Conservation (phyloP, 768 basidiomycete species). For the Udeniomyces megalosporus region DNA sequence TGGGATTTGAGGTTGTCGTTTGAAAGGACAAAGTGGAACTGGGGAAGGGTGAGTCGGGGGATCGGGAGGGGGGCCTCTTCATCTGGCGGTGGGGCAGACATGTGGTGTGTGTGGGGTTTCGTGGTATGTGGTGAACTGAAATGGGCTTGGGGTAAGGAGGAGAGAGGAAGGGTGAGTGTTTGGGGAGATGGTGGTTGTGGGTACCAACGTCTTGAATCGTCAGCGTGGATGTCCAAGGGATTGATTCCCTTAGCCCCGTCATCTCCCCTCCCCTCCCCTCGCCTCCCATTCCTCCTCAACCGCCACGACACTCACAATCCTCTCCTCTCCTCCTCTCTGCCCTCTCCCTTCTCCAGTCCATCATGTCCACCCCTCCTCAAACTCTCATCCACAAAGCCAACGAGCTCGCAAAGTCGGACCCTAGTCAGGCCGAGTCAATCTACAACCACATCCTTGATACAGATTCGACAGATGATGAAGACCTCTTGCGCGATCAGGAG, state of each 20-base stretch:
- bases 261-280: no score
- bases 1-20: constrained; percentile 44
- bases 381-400: constrained; percentile 37
- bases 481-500: constrained; percentile 63
- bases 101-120: background rate
- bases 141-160: background rate
- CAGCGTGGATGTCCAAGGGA: background rate
- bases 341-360: background rate
- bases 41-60: constrained; percentile 67
- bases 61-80: constrained; percentile 68
- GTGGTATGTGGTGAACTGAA: background rate
- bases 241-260: background rate
- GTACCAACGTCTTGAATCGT: background rate
- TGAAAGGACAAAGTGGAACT: constrained; percentile 59
- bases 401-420: constrained; percentile 35
- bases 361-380: no score
- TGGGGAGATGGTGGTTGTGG: background rate
- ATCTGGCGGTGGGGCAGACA: constrained; percentile 39
- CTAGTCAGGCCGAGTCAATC: constrained; percentile 50
- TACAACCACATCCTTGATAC: constrained; percentile 45
- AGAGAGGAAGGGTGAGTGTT: background rate
- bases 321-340: no score
- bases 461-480: constrained; percentile 34
- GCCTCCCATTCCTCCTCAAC: no score
- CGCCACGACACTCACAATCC: background rate